phyloP scores from a whole-genome alignment of 345 rosid genomes.

The Firmiana major region DNA sequence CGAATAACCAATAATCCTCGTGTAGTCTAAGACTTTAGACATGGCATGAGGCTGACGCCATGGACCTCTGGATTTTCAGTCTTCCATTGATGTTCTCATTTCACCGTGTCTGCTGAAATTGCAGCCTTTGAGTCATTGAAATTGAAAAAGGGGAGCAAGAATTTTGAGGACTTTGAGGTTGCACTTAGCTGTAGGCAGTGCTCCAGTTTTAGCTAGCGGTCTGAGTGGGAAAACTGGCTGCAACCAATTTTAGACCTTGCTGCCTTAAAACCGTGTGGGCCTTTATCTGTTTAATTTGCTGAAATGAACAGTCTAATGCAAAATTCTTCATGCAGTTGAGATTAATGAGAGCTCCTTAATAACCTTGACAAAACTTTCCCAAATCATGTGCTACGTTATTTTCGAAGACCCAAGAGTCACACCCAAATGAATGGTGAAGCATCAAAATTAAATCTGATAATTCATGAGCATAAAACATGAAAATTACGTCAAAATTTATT shows the following conservation, averaged over 20 bases:
- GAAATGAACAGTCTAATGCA: not conserved
- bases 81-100: not conserved
- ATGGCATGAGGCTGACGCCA: not conserved
- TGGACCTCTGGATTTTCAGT: not conserved
- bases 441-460: too few species aligned
- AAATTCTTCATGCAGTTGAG: not conserved
- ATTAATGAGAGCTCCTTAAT: not conserved
- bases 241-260: not conserved
- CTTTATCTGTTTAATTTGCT: not conserved
- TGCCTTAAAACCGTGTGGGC: slow-evolving; percentile 10
- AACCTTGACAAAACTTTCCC: not conserved
- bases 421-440: too few species aligned
- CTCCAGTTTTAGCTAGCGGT: not conserved
- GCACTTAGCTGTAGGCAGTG: slow-evolving; percentile 1
- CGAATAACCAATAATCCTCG: not conserved
- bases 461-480: too few species aligned
- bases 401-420: too few species aligned
- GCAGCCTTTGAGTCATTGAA: not conserved
- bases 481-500: too few species aligned
- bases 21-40: not conserved
- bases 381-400: too few species aligned
- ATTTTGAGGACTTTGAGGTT: not conserved
- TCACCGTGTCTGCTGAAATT: not conserved
- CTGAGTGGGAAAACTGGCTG: not conserved
- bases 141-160: not conserved